These are phyloP conservation scores for Bryoglossum gracile DNA, from an alignment of 495 filamentous ascomycete species.

Conservation along the genomic window DNA sequence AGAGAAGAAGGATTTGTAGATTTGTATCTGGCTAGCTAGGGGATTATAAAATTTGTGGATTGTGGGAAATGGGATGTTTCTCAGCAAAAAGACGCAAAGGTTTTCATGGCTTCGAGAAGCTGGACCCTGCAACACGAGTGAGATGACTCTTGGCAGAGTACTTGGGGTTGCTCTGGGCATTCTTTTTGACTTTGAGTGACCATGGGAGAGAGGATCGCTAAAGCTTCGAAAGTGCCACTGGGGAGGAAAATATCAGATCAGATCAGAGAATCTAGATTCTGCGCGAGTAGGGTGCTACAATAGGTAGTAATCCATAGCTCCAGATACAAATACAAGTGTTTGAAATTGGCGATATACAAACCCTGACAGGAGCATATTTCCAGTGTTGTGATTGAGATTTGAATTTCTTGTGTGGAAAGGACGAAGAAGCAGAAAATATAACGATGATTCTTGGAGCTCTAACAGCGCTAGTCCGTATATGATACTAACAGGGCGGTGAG, in stretches of 20 bases:
- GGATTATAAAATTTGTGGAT: constrained; percentile 6
- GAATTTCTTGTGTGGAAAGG: no score
- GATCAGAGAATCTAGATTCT: constrained; percentile 22
- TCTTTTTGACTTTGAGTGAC: constrained; percentile 63
- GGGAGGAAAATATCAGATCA: constrained; percentile 32
- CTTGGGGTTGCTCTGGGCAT: constrained; percentile 56
- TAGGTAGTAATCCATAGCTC: background rate
- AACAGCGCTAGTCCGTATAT: no score
- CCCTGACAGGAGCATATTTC: constrained; percentile 2
- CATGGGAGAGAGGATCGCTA: constrained; percentile 50
- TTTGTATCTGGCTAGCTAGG: background rate
- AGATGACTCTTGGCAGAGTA: constrained; percentile 69
- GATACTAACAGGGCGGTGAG: background rate
- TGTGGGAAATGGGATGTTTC: constrained; percentile 44
- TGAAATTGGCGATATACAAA: background rate
- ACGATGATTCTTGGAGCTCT: no score
- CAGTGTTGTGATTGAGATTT: no score
- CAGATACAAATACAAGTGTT: background rate
- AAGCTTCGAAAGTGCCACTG: constrained; percentile 72
- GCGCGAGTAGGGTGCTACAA: background rate
- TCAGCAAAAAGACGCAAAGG: constrained; percentile 68
- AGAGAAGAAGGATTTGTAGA: constrained; percentile 48
- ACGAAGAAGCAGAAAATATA: no score
- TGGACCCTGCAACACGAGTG: constrained; percentile 73
- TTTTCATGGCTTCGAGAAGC: constrained; percentile 50